These are phyloP conservation scores for Hsuehochloa calcarea DNA, from an alignment of 176 grass and related monocot genomes.

Conservation along the genomic window DNA sequence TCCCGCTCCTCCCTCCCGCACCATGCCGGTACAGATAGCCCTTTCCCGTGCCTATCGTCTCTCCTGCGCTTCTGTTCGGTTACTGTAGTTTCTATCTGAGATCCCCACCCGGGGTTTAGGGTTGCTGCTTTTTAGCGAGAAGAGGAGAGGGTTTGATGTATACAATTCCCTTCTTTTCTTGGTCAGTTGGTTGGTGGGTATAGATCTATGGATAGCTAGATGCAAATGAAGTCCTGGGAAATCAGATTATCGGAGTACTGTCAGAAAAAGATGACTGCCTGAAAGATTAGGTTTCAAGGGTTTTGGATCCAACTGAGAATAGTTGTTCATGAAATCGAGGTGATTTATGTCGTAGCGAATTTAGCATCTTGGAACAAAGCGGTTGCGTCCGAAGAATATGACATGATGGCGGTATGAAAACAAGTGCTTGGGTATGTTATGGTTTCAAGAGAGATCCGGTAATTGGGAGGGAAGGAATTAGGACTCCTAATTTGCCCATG, in stretches of 20 bases:
- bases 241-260: not conserved
- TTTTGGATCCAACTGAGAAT: not conserved
- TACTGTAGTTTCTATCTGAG: not conserved
- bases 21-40: not conserved
- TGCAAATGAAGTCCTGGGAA: not conserved
- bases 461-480: not conserved
- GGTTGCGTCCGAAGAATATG: not conserved
- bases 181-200: not conserved
- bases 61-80: not conserved
- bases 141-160: not conserved
- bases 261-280: not conserved
- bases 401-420: not conserved
- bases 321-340: not conserved
- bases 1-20: conserved; percentile 45
- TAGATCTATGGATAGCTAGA: not conserved
- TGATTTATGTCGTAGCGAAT: conserved; percentile 1
- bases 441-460: not conserved
- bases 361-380: not conserved
- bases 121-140: not conserved
- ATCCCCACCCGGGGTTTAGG: conserved; percentile 11
- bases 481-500: not conserved
- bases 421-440: not conserved
- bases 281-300: not conserved
- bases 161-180: not conserved
- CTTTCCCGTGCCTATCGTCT: not conserved